Evolutionary conservation across 1,284 basidiomycete genomes (phyloP).

Genomic region (Leccinum pallidistipes): DNA sequence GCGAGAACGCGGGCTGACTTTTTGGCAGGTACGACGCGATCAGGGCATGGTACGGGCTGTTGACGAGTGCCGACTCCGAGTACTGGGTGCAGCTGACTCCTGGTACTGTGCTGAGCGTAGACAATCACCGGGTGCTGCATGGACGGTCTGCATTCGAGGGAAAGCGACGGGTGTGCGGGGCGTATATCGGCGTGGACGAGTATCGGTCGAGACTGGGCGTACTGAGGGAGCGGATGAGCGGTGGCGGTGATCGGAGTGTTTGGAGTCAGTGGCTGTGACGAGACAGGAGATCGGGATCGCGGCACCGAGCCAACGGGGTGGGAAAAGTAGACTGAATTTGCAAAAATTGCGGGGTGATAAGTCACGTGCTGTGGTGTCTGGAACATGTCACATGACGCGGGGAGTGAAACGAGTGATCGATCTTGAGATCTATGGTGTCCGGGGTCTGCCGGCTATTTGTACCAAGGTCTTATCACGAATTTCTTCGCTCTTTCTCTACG

Average conservation of each 20-base stretch:
- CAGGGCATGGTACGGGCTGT: constrained; percentile 72
- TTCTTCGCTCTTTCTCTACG: background rate
- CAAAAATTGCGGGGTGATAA: constrained; percentile 22
- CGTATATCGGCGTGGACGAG: constrained; percentile 92
- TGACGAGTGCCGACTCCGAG: constrained; percentile 82
- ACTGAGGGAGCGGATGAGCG: constrained; percentile 54
- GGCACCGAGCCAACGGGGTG: constrained; percentile 23
- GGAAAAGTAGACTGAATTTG: constrained; percentile 21
- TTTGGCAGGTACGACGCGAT: constrained; percentile 77
- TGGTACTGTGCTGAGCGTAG: constrained; percentile 72
- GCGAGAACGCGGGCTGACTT: constrained; percentile 6
- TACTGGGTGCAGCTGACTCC: constrained; percentile 89
- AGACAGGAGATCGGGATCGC: constrained; percentile 9
- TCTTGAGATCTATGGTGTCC: constrained; percentile 23
- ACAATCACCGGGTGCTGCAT: constrained; percentile 95
- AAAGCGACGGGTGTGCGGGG: constrained; percentile 90
- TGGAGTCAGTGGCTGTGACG: constrained; percentile 27
- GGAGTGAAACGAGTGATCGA: constrained; percentile 18
- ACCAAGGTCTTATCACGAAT: constrained; percentile 19
- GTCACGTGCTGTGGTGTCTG: constrained; percentile 26
- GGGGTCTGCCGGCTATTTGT: constrained; percentile 27
- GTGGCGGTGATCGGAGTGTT: constrained; percentile 13
- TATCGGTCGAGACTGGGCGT: constrained; percentile 77
- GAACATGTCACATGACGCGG: constrained; percentile 23
- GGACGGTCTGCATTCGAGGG: constrained; percentile 90